Evolutionary conservation across 228 moss, liverwort and hornwort genomes (phyloP).

Genomic region (Sphagnum magellanicum): DNA sequence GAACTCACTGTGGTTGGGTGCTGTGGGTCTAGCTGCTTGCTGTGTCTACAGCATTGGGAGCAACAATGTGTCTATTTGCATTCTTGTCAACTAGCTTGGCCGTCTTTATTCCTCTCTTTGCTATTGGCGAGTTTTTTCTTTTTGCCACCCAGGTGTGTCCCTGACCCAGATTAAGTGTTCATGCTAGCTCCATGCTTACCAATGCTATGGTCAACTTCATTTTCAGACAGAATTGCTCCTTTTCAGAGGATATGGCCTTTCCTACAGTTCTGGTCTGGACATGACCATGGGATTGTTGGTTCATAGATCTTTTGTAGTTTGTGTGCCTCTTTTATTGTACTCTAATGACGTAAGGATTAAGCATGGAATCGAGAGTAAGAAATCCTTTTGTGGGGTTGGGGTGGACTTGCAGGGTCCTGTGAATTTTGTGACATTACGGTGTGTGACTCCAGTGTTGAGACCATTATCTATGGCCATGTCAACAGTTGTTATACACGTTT

Average conservation of each 20-base stretch:
- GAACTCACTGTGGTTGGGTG: neutral
- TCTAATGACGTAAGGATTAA: neutral
- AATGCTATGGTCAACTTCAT: too few species aligned
- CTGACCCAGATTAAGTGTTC: neutral
- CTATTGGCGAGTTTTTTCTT: constrained; percentile 65
- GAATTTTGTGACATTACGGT: constrained; percentile 62
- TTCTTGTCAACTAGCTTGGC: constrained; percentile 39
- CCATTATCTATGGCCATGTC: constrained; percentile 81
- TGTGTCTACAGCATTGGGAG: constrained; percentile 40
- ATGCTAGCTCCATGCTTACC: too few species aligned
- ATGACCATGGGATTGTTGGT: neutral
- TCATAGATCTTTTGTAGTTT: neutral
- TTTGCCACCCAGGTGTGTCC: constrained; percentile 67
- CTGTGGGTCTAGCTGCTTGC: constrained; percentile 42
- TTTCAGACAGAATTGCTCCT: too few species aligned
- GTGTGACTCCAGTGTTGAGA: constrained; percentile 50
- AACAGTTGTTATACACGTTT: constrained; percentile 71
- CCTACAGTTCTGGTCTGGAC: neutral
- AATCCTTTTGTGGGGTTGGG: neutral
- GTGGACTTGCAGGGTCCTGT: constrained; percentile 58
- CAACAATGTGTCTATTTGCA: constrained; percentile 40
- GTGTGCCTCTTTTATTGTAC: neutral
- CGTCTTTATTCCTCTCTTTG: constrained; percentile 57
- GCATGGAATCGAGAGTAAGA: neutral
- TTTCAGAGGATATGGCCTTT: too few species aligned